These are phyloP conservation scores for Corinectria fuckeliana DNA, from an alignment of 2,329 filamentous ascomycete species.

Conservation along the genomic window DNA sequence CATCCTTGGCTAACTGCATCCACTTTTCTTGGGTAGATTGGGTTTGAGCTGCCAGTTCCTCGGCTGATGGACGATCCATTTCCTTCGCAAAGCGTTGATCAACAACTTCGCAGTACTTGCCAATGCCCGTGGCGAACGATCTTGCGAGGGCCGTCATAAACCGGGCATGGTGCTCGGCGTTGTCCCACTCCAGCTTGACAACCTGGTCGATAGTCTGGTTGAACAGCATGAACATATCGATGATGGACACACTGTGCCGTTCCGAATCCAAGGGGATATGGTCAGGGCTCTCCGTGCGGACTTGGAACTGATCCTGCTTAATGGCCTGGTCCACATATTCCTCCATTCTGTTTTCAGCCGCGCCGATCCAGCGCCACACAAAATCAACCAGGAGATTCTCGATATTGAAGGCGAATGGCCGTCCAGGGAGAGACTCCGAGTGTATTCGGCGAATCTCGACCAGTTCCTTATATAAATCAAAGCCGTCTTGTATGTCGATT, in stretches of 20 bases:
- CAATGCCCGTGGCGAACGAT: slow-evolving; percentile 81
- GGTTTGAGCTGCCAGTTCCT: slow-evolving; percentile 79
- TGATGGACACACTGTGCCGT: slow-evolving; percentile 89
- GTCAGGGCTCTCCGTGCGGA: slow-evolving; percentile 69
- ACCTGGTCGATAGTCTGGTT: slow-evolving; percentile 91
- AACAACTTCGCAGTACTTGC: slow-evolving; percentile 88
- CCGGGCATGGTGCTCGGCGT: slow-evolving; percentile 90
- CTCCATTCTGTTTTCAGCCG: slow-evolving; percentile 79
- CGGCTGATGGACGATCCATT: slow-evolving; percentile 90
- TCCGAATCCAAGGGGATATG: slow-evolving; percentile 76
- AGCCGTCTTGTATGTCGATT: slow-evolving; percentile 88
- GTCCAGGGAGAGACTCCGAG: slow-evolving; percentile 71
- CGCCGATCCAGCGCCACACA: slow-evolving; percentile 92
- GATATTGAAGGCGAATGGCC: slow-evolving; percentile 84
- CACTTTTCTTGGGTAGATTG: slow-evolving; percentile 91
- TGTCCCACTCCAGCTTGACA: slow-evolving; percentile 86
- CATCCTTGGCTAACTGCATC: slow-evolving; percentile 91
- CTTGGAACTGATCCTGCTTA: slow-evolving; percentile 85
- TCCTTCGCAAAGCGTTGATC: slow-evolving; percentile 86
- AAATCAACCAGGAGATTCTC: slow-evolving; percentile 88
- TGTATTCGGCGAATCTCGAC: slow-evolving; percentile 86
- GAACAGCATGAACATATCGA: slow-evolving; percentile 93
- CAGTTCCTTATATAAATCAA: slow-evolving; percentile 89
- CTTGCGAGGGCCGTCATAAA: slow-evolving; percentile 96
- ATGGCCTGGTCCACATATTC: slow-evolving; percentile 90